Base-by-base conservation (phyloP, 2,329 filamentous ascomycete species). In the Helotiales sp. region DNA sequence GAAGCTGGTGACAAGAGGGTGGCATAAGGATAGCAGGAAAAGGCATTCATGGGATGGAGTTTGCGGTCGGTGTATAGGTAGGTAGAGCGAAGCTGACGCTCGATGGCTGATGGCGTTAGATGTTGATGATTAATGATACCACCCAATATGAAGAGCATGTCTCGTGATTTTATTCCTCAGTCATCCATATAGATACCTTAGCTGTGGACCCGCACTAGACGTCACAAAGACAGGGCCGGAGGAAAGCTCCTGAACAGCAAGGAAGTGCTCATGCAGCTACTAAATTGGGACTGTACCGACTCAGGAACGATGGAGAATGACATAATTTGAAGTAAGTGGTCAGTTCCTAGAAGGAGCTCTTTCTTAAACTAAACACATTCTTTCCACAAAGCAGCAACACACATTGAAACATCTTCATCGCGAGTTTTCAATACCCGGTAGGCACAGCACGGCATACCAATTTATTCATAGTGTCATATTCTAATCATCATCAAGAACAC, bases 111-210 rank as follows among this genome's bases (percentile, higher is more conserved):
- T n/a, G 67, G 63, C 62, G 65, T 66, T 56, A 38, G 38, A 54
- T 57, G 22, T 44, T 60, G 47, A 67, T 62, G 60, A 68, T 58
- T 66, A 62, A 68, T 62, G 68, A 69, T 70, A 70, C 66, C 68
- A n/a, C n/a, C n/a, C n/a, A 69, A 62, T 59, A 54, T 53, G 50
- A 60, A 42, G 47, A 47, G 31, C n/a, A 49, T 38, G 46, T 38
- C 42, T 22, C 36, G 30, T 53, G 25, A 24, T 31, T n/a, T 52
- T 12, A 29, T 52, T 34, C 34, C 52, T 44, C 47, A 53, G 55
- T 58, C 50, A 55, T 57, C 53, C 27, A 2, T 44, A 12, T 10
- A 6, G 5, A 40, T 3, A 27, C 12, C 9, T 44, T n/a, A n/a
- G n/a, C n/a, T n/a, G n/a, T n/a, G n/a, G n/a, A n/a, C n/a, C n/a